A percentile compares a stretch with the other conserved stretches of the same genome.
Conservation (phyloP, 2,329 filamentous ascomycete species). For the Kalmusia sp. region DNA sequence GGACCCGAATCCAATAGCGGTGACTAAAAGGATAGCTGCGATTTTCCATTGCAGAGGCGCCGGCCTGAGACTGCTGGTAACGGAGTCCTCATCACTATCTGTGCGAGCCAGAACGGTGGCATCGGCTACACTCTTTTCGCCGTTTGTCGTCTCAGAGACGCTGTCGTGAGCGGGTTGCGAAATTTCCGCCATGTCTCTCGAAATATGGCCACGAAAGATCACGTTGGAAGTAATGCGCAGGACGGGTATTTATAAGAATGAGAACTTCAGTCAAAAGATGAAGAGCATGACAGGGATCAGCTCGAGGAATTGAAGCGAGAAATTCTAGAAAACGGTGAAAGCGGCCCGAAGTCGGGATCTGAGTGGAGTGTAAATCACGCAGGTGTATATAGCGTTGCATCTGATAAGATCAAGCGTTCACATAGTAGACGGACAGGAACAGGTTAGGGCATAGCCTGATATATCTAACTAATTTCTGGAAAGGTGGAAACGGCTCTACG, state of each 20-base stretch:
- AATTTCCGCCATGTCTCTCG: not conserved
- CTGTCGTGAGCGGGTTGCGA: not conserved
- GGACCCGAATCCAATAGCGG: constrained; percentile 65
- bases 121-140: not conserved
- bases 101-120: not conserved
- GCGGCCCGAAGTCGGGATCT: too few species aligned
- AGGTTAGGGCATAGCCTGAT: not conserved
- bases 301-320: not conserved
- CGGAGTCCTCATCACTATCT: not conserved
- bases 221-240: too few species aligned
- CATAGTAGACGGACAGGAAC: not conserved
- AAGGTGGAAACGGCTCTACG: too few species aligned
- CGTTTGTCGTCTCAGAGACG: not conserved
- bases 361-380: too few species aligned
- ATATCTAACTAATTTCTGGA: too few species aligned
- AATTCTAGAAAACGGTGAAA: not conserved
- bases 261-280: not conserved
- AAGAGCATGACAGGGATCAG: too few species aligned
- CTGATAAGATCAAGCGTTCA: not conserved
- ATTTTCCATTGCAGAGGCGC: constrained; percentile 39
- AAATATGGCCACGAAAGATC: not conserved
- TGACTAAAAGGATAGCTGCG: constrained; percentile 58
- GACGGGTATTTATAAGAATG: not conserved
- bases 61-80: not conserved
- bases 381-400: not conserved